phyloP scores from a whole-genome alignment of 1,284 basidiomycete genomes.

The Phaffia rhodozyma region DNA sequence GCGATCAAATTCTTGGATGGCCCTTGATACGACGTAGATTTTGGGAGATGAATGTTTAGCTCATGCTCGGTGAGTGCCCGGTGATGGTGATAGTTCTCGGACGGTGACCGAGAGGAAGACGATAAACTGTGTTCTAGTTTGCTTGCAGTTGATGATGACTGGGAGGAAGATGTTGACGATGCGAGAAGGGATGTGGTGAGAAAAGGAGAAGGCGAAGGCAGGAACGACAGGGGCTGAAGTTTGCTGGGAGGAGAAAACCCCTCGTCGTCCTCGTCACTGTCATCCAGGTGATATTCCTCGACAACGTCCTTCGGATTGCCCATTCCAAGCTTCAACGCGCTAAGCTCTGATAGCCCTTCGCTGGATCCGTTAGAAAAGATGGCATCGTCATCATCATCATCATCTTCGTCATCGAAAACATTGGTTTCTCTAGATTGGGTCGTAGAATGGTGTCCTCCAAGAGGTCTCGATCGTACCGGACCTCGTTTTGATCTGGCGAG shows the following conservation, averaged over 20 bases:
- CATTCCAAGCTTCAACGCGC: neutral
- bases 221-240: conserved; percentile 8
- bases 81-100: neutral
- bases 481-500: too few species aligned
- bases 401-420: neutral
- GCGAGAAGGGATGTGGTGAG: neutral
- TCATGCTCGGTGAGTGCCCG: conserved; percentile 16
- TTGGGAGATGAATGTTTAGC: conserved; percentile 4
- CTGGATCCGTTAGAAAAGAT: neutral
- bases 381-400: neutral
- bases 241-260: neutral
- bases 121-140: neutral
- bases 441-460: neutral
- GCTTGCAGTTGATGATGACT: neutral
- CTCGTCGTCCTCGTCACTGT: neutral
- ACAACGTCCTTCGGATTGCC: neutral
- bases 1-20: neutral
- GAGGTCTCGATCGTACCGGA: neutral
- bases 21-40: neutral
- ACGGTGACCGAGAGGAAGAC: neutral
- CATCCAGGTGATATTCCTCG: conserved; percentile 1
- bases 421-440: neutral
- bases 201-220: neutral
- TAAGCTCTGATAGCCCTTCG: neutral
- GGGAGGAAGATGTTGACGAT: too few species aligned